Evolutionary conservation across 2,329 filamentous ascomycete species (phyloP).

Genomic region (Phoma sp.): DNA sequence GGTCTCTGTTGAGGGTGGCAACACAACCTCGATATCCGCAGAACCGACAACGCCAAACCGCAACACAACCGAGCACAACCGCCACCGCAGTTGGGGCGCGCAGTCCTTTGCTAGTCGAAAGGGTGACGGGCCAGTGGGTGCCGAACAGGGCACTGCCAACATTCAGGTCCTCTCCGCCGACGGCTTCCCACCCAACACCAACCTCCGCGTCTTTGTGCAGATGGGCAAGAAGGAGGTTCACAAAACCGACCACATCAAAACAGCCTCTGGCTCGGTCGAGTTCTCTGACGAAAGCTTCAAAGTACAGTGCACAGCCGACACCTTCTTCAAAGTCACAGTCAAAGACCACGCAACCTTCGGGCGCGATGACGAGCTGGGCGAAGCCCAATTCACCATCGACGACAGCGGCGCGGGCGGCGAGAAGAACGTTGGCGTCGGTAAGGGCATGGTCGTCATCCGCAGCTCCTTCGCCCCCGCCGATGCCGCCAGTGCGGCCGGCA

Average conservation of each 20-base stretch:
- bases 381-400: conserved; percentile 88
- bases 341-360: conserved; percentile 86
- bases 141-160: conserved; percentile 73
- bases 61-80: conserved; percentile 38
- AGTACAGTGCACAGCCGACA: conserved; percentile 76
- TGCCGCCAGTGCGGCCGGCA: conserved; percentile 37
- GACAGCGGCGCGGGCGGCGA: conserved; percentile 72
- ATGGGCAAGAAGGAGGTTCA: conserved; percentile 76
- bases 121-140: conserved; percentile 49
- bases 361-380: conserved; percentile 81
- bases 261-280: conserved; percentile 64
- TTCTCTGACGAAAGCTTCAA: conserved; percentile 74
- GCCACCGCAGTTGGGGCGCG: conserved; percentile 45
- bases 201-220: conserved; percentile 78
- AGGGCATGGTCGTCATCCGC: conserved; percentile 73
- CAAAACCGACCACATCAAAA: conserved; percentile 92
- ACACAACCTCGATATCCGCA: conserved; percentile 14
- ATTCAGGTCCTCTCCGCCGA: conserved; percentile 81
- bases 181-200: conserved; percentile 76
- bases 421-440: conserved; percentile 76
- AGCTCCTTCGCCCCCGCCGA: conserved; percentile 70
- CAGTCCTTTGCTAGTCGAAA: conserved; percentile 48
- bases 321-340: conserved; percentile 84
- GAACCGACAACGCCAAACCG: conserved; percentile 35
- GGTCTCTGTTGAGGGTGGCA: conserved; percentile 40